A percentile compares a stretch with the other conserved stretches of the same genome.
phyloP scores from a whole-genome alignment of 2,329 filamentous ascomycete species.

The Fusarium multiceps region DNA sequence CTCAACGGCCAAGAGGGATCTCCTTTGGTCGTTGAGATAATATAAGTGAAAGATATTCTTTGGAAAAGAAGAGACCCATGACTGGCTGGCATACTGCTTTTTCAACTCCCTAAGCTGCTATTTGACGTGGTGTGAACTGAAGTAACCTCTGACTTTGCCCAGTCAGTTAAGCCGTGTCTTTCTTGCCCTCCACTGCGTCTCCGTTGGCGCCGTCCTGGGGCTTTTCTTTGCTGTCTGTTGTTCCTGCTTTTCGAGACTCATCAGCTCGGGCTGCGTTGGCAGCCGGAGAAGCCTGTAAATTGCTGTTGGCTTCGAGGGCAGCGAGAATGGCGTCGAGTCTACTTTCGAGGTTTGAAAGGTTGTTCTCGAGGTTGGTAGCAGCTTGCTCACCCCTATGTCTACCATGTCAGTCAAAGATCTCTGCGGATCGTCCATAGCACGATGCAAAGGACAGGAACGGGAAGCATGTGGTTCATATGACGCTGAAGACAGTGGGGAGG shows the following conservation, averaged over 20 bases:
- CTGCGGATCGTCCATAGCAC: not conserved
- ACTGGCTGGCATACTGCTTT: not conserved
- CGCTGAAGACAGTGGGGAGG: not conserved
- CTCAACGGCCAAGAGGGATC: conserved; percentile 2
- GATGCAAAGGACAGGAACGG: not conserved
- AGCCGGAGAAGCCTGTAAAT: conserved; percentile 5
- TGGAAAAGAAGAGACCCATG: conserved; percentile 6
- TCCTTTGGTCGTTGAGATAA: conserved; percentile 7
- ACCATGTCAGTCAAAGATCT: conserved; percentile 31
- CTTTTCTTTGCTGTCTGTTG: conserved; percentile 5
- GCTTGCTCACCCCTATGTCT: conserved; percentile 63
- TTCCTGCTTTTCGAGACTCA: not conserved
- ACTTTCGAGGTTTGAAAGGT: conserved; percentile 63
- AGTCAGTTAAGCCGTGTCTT: conserved; percentile 11
- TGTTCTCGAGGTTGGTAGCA: conserved; percentile 63
- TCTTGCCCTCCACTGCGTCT: conserved; percentile 4
- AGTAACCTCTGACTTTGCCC: not conserved
- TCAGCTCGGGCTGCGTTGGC: not conserved
- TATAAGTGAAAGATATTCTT: conserved; percentile 13
- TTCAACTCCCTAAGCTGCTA: not conserved
- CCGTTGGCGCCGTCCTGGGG: conserved; percentile 2
- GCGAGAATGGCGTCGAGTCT: conserved; percentile 67
- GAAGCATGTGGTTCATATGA: not conserved
- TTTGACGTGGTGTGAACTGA: conserved; percentile 5
- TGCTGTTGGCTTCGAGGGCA: conserved; percentile 54